Evolutionary conservation across 192 early-diverging fungal genomes (phyloP).

Genomic region (Backusella liffmaniae): DNA sequence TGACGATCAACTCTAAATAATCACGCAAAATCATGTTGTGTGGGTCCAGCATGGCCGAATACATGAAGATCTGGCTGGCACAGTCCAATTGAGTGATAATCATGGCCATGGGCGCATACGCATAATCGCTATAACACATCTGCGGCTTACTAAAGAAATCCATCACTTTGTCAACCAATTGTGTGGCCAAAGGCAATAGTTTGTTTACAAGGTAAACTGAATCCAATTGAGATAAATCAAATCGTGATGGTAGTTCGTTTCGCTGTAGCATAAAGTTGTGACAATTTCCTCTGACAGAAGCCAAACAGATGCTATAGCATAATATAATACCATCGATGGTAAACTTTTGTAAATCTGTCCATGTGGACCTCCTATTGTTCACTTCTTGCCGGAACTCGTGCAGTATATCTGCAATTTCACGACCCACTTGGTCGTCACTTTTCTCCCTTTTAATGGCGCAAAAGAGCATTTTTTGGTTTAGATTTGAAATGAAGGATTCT

Average conservation of each 20-base stretch:
- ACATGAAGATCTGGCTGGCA: neutral
- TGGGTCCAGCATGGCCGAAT: neutral
- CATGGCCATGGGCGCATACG: neutral
- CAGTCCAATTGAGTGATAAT: neutral
- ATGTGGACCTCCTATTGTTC: neutral
- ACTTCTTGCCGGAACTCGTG: neutral
- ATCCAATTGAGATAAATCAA: neutral
- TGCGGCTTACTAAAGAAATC: neutral
- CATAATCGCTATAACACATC: neutral
- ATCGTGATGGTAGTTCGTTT: neutral
- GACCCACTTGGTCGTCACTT: neutral
- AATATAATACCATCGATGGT: neutral
- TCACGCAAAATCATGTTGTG: neutral
- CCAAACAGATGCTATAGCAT: neutral
- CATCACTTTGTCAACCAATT: neutral
- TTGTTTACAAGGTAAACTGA: neutral
- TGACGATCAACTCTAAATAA: neutral
- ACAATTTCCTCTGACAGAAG: neutral
- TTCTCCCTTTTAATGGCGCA: neutral
- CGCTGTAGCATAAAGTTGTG: neutral
- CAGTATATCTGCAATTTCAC: neutral
- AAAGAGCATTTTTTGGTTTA: neutral
- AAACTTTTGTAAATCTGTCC: neutral
- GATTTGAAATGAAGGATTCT: neutral
- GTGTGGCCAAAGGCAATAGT: neutral